Base-by-base conservation (phyloP, 2,329 filamentous ascomycete species). In the Aureobasidium zeae region DNA sequence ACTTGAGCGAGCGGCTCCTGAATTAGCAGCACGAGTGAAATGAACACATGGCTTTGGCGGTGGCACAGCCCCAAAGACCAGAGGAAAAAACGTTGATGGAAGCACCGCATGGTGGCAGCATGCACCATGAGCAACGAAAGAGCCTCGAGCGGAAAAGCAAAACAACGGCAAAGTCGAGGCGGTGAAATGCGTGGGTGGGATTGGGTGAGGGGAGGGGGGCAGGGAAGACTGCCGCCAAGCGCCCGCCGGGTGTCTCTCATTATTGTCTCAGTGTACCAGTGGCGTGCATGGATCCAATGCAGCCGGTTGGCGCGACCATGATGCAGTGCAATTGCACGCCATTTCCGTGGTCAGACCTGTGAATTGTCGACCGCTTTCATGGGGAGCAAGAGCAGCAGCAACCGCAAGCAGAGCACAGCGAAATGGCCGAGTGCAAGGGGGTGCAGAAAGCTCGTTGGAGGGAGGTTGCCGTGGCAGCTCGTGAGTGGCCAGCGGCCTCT, bases 241-340 rank as follows among this genome's bases (percentile, higher is more conserved):
- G 29, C 39, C 30, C 15, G 39, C 26, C 26, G 39, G 26, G 29
- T 33, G 29, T 33, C 39, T 43, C 39, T 24, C 39, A 21, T 43
- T n/a, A n/a, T n/a, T 43, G 39, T 43, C 39, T 43, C 39, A 43
- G 36, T 22, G 36, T 24, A 30, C 26, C 16, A 29, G 39, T 43
- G 39, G 39, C 39, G 29, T 28, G 39, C 29, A 34, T 43, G 24
- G 30, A 43, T 26, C 21, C 39, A 34, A 43, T 43, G 39, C 39
- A 43, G 39, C 36, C 39, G 39, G 39, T 43, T 43, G 13, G 39
- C 39, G 39, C 39, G 39, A 34, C 39, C 39, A 43, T 43, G 39
- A 43, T 43, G 39, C 38, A 42, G 35, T 38, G 35, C 39, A 43
- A 12, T 25, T 25, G 24, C 7, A 25, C 24, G n/a, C n/a, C n/a